Evolutionary conservation across 2,329 filamentous ascomycete genomes (phyloP).

Genomic region (Mycosphaerella sp.): DNA sequence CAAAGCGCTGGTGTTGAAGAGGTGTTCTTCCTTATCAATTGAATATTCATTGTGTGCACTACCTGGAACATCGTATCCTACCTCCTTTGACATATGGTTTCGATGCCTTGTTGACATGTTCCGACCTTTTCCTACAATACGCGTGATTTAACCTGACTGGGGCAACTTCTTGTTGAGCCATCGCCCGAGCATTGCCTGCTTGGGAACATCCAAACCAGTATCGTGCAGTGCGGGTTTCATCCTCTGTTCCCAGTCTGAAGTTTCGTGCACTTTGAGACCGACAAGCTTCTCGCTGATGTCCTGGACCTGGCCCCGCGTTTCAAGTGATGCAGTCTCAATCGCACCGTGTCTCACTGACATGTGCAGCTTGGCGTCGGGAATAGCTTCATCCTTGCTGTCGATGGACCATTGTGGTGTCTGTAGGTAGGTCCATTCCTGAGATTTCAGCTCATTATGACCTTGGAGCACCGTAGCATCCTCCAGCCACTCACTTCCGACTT

Average conservation of each 20-base stretch:
- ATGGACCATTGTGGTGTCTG: slow-evolving; percentile 76
- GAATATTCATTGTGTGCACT: no score
- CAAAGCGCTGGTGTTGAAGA: no score
- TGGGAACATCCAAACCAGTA: not conserved
- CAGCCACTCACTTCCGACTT: slow-evolving; percentile 50
- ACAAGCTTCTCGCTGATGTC: slow-evolving; percentile 12
- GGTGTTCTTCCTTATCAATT: no score
- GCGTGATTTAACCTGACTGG: not conserved
- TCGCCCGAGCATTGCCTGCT: not conserved
- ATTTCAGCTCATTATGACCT: slow-evolving; percentile 58
- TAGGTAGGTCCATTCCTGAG: slow-evolving; percentile 68
- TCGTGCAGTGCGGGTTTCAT: not conserved
- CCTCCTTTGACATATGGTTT: no score
- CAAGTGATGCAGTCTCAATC: slow-evolving; percentile 45
- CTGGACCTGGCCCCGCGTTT: slow-evolving; percentile 4
- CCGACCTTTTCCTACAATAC: no score
- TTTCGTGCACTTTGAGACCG: slow-evolving; percentile 46
- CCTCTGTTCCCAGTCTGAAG: slow-evolving; percentile 27
- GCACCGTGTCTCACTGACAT: slow-evolving; percentile 46
- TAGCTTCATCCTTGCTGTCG: slow-evolving; percentile 12
- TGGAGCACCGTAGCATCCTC: slow-evolving; percentile 51
- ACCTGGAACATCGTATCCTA: no score
- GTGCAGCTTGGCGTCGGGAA: slow-evolving; percentile 16
- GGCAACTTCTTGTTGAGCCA: slow-evolving; percentile 9
- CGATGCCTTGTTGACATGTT: no score